Evolutionary conservation across 306 rosid genomes (phyloP).

Genomic region (Crataegus laevigata): DNA sequence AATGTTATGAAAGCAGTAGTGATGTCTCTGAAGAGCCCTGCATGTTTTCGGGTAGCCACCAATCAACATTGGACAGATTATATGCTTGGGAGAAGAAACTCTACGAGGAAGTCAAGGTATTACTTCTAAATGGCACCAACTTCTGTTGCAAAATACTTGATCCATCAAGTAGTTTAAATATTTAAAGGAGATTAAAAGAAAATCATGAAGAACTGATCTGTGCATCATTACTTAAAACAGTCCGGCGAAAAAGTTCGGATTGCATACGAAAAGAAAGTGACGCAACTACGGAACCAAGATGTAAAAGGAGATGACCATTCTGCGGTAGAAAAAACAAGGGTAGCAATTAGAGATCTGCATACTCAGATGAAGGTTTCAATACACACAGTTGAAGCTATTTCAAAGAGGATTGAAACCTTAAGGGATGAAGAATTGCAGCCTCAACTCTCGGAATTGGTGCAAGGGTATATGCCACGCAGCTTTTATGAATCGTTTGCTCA

Average conservation of each 20-base stretch:
- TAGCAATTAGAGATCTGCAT: conserved; percentile 62
- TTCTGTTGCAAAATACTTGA: not conserved
- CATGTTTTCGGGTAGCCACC: conserved; percentile 62
- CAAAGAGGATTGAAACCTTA: conserved; percentile 70
- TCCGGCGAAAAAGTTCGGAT: conserved; percentile 76
- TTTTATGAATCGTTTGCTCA: not conserved
- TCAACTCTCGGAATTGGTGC: conserved; percentile 68
- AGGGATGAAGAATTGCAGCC: conserved; percentile 90
- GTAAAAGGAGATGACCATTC: conserved; percentile 63
- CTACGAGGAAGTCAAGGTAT: conserved; percentile 82
- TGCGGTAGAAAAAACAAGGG: conserved; percentile 65
- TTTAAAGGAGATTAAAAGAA: too few relatives aligned
- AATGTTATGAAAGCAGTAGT: conserved; percentile 32
- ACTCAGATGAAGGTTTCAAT: conserved; percentile 86
- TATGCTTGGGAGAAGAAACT: conserved; percentile 97
- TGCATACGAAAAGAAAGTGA: conserved; percentile 74
- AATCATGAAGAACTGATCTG: not conserved
- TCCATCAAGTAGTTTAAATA: not conserved
- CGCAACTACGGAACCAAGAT: conserved; percentile 63
- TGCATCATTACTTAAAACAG: conserved; percentile 39
- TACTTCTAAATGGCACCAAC: not conserved
- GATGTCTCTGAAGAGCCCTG: conserved; percentile 51
- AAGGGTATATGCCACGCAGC: conserved; percentile 45
- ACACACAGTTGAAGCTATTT: conserved; percentile 80
- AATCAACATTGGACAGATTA: conserved; percentile 71